Evolutionary conservation across 1,284 basidiomycete species (phyloP).

Genomic region (Melampsora americana): DNA sequence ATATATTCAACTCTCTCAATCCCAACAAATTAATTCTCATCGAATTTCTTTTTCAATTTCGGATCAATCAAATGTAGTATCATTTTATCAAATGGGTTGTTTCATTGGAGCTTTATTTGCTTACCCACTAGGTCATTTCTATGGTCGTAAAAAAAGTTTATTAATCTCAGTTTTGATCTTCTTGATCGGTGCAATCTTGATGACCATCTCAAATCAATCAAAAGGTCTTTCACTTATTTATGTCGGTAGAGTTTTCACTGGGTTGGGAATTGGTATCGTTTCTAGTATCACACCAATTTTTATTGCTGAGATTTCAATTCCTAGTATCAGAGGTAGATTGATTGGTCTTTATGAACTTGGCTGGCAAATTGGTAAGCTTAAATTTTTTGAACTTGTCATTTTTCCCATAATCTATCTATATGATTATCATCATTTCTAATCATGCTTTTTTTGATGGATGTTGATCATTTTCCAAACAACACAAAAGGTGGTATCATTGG

Average conservation of each 20-base stretch:
- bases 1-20: neutral
- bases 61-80: conserved; percentile 13
- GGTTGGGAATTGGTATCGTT: conserved; percentile 50
- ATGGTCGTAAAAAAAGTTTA: conserved; percentile 48
- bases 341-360: conserved; percentile 53
- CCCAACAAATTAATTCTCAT: neutral
- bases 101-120: conserved; percentile 45
- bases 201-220: conserved; percentile 46
- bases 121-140: conserved; percentile 37
- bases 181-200: conserved; percentile 50
- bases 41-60: no score
- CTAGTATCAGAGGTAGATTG: conserved; percentile 52
- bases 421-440: no score
- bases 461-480: no score
- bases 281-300: conserved; percentile 53
- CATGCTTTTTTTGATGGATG: no score
- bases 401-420: no score
- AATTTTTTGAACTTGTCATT: neutral
- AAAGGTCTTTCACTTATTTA: conserved; percentile 49
- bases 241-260: conserved; percentile 52
- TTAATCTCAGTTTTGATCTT: conserved; percentile 49
- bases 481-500: conserved; percentile 54
- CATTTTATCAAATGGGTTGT: conserved; percentile 45
- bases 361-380: conserved; percentile 49
- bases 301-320: conserved; percentile 50